A percentile compares a stretch with the other conserved stretches of the same genome.
Conservation (phyloP, 1,284 basidiomycete genomes). For the Microbotryomycetes sp. region DNA sequence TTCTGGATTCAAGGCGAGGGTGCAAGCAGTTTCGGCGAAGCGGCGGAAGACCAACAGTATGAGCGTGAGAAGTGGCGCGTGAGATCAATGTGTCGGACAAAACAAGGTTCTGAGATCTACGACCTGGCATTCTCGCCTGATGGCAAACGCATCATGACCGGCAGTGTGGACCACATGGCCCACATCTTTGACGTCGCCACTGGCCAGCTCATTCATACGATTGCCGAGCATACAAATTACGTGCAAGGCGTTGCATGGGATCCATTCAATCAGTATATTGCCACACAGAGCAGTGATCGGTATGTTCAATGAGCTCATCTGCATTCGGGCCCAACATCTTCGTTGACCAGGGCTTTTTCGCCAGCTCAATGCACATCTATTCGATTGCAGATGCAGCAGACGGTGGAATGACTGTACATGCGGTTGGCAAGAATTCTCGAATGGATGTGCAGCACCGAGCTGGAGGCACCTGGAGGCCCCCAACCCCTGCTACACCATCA, state of each 20-base stretch:
- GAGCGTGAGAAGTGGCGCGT: conserved; percentile 97
- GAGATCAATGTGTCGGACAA: conserved; percentile 62
- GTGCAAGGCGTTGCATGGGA: conserved; percentile 98
- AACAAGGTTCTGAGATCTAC: conserved; percentile 73
- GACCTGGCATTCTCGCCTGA: conserved; percentile 96
- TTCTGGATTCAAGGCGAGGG: conserved; percentile 82
- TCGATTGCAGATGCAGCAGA: conserved; percentile 9
- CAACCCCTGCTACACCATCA: conserved; percentile 12
- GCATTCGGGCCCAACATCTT: neutral
- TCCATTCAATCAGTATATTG: conserved; percentile 86
- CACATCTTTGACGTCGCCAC: conserved; percentile 71
- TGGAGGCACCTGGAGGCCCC: conserved; percentile 4
- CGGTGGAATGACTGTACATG: conserved; percentile 68
- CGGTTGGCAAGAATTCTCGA: conserved; percentile 70
- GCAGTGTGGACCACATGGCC: conserved; percentile 93
- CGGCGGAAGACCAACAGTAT: conserved; percentile 69
- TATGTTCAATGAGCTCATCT: conserved; percentile 45
- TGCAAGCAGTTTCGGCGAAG: conserved; percentile 65
- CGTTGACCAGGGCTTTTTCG: neutral
- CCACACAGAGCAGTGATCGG: conserved; percentile 88
- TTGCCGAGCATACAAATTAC: conserved; percentile 85
- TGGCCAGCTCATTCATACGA: conserved; percentile 72
- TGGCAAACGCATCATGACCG: conserved; percentile 86
- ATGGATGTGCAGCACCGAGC: conserved; percentile 58
- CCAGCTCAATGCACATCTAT: conserved; percentile 37